A percentile compares a stretch with the other conserved stretches of the same genome.
Conservation (phyloP, 2,329 filamentous ascomycete genomes). For the Pseudocercospora crystallina region DNA sequence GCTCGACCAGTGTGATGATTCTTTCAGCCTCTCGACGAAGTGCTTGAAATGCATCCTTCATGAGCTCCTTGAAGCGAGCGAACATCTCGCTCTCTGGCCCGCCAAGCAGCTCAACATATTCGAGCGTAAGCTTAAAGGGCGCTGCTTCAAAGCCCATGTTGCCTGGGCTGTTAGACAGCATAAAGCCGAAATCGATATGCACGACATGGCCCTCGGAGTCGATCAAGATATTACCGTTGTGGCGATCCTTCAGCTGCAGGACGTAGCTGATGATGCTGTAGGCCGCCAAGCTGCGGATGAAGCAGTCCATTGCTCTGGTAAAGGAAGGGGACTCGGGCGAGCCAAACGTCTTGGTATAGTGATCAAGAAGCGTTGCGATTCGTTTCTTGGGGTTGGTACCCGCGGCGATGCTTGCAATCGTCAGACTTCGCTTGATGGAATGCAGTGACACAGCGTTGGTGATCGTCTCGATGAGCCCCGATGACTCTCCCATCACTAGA, state of each 20-base stretch:
- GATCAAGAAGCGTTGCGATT: slow-evolving; percentile 77
- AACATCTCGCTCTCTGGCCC: slow-evolving; percentile 69
- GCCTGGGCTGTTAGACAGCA: slow-evolving; percentile 82
- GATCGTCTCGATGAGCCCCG: slow-evolving; percentile 82
- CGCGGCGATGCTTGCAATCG: slow-evolving; percentile 69
- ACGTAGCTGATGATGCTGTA: slow-evolving; percentile 85
- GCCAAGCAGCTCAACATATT: slow-evolving; percentile 81
- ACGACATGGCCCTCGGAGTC: slow-evolving; percentile 84
- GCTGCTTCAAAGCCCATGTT: slow-evolving; percentile 83
- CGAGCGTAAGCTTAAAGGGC: slow-evolving; percentile 81
- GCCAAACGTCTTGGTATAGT: slow-evolving; percentile 78
- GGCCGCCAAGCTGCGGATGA: slow-evolving; percentile 77
- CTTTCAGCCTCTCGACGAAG: slow-evolving; percentile 75
- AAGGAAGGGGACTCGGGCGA: slow-evolving; percentile 68
- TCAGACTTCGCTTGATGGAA: slow-evolving; percentile 78
- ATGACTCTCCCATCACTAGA: slow-evolving; percentile 79
- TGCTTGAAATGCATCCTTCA: slow-evolving; percentile 82
- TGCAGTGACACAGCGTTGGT: slow-evolving; percentile 86
- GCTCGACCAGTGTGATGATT: slow-evolving; percentile 76
- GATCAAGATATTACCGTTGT: slow-evolving; percentile 83
- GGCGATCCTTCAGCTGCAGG: slow-evolving; percentile 79
- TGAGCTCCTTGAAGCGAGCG: slow-evolving; percentile 73
- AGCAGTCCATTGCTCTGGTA: slow-evolving; percentile 71
- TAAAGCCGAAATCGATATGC: slow-evolving; percentile 88
- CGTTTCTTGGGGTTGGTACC: slow-evolving; percentile 73